Base-by-base conservation (phyloP, 2,329 filamentous ascomycete genomes). In the Alternaria arbusti region DNA sequence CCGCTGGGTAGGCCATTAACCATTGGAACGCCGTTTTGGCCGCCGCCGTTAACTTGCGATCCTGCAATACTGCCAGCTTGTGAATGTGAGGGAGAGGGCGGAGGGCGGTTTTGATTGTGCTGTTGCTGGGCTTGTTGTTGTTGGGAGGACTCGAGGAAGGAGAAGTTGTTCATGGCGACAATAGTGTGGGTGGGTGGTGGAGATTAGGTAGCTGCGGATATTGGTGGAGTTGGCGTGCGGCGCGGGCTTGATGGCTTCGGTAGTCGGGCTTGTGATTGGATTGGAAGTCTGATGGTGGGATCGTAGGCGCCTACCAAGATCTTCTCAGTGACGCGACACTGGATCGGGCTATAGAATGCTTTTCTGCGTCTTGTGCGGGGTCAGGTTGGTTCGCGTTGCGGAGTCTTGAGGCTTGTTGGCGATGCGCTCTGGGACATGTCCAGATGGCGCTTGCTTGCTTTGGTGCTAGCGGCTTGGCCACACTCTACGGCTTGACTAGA, bases 1-100 rank as follows among this genome's bases (percentile, higher is more conserved):
- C 79, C 78, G 26, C 72, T 75, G 10, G 78, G 77, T 46, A 81
- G 68, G 20, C 78, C 78, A 58, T 81, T 81, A 44, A 80, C 77
- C 70, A 80, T 74, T 8, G 78, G 78, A 40, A 80, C 74, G 63
- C 75, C 73, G 63, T 75, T 79, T 32, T 75, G 73, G 51, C 70
- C 70, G 44, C 69, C 62, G 54, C 74, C 73, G 57, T 77, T 77
- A 43, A 76, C 75, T 57, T 76, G 76, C n/a, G 70, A 70, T 45
- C 66, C 57, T 43, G 63, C 55, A 28, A 65, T 62, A 22, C 54
- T 63, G 32, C 59, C 63, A 12, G 68, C 59, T 61, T 72, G 72
- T 17, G 71, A 73, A 45, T 73, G 70, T 11, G 71, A 76, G 8
- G 79, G 77, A 2, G 75, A 78, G 28, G 79, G 78, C 6, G 78